Base-by-base conservation (phyloP, 1,284 basidiomycete genomes). In the Blastosporella zonata region DNA sequence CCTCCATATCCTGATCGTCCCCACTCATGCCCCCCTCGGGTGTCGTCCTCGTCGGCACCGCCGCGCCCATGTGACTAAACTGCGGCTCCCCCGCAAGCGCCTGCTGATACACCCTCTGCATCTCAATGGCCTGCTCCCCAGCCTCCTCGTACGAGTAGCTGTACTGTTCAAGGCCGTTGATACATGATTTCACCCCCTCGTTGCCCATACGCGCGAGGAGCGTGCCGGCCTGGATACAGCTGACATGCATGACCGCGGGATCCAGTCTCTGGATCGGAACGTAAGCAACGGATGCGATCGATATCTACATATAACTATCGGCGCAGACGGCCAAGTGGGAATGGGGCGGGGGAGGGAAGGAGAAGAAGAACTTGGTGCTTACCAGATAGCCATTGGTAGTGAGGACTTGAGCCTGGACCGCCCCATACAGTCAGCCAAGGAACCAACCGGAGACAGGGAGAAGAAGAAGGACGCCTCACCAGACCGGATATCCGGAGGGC, bases 401-500 rank as follows among this genome's bases (percentile, higher is more conserved):
- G 56, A 93, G 68, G 8, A 94, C 87, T 27, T 85, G 85, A 39
- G 87, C 82, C 81, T 87, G 47, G 58, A 49, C 23, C 49, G 22
- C 20, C 38, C 27, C 40, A 41, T 48, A 28, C 41, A 40, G 53
- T 47, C 41, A 50, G 39, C 37, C 28, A 33, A 48, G 22, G 23
- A 49, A 21, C 25, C 29, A 22, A 22, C 37, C 33, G 22, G 22
- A 18, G 15, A 31, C 22, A 27, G 36, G 20, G 41, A 41, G 28
- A 9, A 43, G 43, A 49, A 51, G 25, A 17, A 49, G 20, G 22
- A 20, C 48, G 12, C 12, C 82, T 61, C 50, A 88, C 87, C 62
- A 96, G 69, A 18, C 90, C 90, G 13, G 93, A 86, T 56, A 96
- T 91, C 29, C 93, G 82, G 56, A 92, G 69, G 0, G 93, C 90